Evolutionary conservation across 176 grass and related monocot genomes (phyloP).

Genomic region (Hsuehochloa calcarea): DNA sequence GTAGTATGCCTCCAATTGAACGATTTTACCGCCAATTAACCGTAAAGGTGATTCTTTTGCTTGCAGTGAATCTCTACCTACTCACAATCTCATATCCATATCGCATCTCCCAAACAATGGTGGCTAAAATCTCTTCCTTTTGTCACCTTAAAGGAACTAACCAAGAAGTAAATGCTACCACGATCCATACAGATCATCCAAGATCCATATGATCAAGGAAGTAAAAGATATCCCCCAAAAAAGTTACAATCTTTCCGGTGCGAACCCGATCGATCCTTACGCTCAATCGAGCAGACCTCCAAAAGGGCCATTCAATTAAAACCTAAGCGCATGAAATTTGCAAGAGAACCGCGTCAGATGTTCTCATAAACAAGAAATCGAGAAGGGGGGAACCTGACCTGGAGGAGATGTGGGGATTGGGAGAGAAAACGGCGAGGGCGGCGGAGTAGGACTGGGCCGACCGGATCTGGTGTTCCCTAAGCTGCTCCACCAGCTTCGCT

Average conservation of each 20-base stretch:
- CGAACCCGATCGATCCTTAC: slow-evolving; percentile 34
- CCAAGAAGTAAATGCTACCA: background rate
- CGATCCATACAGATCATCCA: background rate
- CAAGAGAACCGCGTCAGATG: background rate
- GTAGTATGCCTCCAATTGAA: background rate
- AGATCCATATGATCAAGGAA: slow-evolving; percentile 10
- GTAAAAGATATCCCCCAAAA: background rate
- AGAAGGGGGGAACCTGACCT: slow-evolving; percentile 46
- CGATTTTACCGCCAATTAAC: background rate
- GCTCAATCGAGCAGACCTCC: slow-evolving; percentile 4
- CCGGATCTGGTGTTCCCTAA: slow-evolving; percentile 91
- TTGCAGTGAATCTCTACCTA: slow-evolving; percentile 2
- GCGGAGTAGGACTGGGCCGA: slow-evolving; percentile 69
- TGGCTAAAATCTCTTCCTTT: background rate
- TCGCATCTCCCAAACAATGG: background rate
- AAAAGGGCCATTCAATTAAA: background rate
- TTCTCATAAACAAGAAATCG: background rate
- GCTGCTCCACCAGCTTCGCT: slow-evolving; percentile 86
- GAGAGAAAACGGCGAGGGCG: slow-evolving; percentile 65
- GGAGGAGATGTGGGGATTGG: slow-evolving; percentile 72
- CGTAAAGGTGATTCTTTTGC: background rate
- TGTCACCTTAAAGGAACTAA: background rate
- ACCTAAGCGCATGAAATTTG: slow-evolving; percentile 1
- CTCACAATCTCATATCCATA: background rate
- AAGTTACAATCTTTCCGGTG: background rate